phyloP scores from a whole-genome alignment of 2,329 filamentous ascomycete species.

The Colletotrichum spaethianum region DNA sequence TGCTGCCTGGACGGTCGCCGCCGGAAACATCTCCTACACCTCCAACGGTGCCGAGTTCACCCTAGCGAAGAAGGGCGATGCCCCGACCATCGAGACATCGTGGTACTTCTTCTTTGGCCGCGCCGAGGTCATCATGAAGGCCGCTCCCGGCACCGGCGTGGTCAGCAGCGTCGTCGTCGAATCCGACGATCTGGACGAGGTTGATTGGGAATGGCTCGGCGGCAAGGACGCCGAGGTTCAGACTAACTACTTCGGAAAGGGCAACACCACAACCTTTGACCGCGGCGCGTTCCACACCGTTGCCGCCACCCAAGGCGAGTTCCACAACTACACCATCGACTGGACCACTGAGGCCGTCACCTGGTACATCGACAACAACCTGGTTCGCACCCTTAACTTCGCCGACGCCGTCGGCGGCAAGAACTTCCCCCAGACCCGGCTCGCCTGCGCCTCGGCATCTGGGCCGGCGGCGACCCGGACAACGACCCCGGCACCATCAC shows the following conservation, averaged over 20 bases:
- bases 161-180: constrained; percentile 83
- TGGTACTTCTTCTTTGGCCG: constrained; percentile 91
- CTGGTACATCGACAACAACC: constrained; percentile 70
- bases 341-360: constrained; percentile 67
- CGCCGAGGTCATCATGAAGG: constrained; percentile 73
- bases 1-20: constrained; percentile 44
- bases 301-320: constrained; percentile 48
- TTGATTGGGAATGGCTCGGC: constrained; percentile 89
- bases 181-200: constrained; percentile 84
- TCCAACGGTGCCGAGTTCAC: constrained; percentile 56
- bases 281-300: constrained; percentile 72
- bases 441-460: constrained; percentile 63
- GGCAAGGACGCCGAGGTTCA: constrained; percentile 78
- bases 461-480: constrained; percentile 56
- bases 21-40: constrained; percentile 46
- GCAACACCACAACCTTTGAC: constrained; percentile 75
- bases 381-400: constrained; percentile 65
- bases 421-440: constrained; percentile 72
- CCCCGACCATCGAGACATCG: constrained; percentile 75
- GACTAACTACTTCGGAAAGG: constrained; percentile 86
- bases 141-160: constrained; percentile 67
- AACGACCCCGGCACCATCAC: constrained; percentile 60
- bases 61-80: constrained; percentile 70
- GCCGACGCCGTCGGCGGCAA: constrained; percentile 62
- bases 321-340: constrained; percentile 70